These are phyloP conservation scores for Alternaria gaisen DNA, from an alignment of 2,329 filamentous ascomycete genomes.

Conservation along the genomic window DNA sequence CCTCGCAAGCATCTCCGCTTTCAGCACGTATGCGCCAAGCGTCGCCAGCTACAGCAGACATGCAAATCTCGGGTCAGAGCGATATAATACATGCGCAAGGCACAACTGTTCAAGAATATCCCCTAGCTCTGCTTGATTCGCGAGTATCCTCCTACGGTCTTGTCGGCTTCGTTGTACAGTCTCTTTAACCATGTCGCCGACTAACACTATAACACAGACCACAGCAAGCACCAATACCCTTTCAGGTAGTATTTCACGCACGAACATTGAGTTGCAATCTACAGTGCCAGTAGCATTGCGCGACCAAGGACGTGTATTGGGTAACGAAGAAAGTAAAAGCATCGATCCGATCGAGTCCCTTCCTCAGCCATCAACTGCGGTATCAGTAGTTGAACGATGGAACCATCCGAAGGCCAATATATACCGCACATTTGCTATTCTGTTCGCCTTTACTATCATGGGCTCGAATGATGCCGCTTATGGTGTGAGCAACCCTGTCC, in stretches of 20 bases:
- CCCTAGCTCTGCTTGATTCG: not conserved
- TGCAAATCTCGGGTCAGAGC: too few species aligned
- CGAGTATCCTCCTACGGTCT: not conserved
- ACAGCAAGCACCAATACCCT: not conserved
- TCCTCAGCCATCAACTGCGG: slow-evolving; percentile 54
- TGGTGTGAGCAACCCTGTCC: slow-evolving; percentile 58
- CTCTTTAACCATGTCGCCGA: slow-evolving; percentile 18
- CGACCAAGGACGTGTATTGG: slow-evolving; percentile 1
- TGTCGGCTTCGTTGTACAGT: not conserved
- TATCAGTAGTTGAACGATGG: slow-evolving; percentile 63
- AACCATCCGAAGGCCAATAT: slow-evolving; percentile 66
- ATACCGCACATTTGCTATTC: slow-evolving; percentile 64
- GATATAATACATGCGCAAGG: not conserved
- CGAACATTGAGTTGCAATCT: not conserved
- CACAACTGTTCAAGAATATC: not conserved
- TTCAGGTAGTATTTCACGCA: not conserved
- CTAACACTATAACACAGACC: slow-evolving; percentile 15
- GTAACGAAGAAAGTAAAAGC: slow-evolving; percentile 14
- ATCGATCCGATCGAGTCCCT: slow-evolving; percentile 46
- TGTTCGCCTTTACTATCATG: slow-evolving; percentile 68
- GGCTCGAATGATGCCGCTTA: slow-evolving; percentile 72
- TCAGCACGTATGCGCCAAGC: not conserved
- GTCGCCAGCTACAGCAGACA: not conserved
- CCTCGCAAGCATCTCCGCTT: not conserved
- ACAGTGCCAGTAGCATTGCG: not conserved